Conservation (phyloP, 257 asterid species). For the Solanum sejunctum region DNA sequence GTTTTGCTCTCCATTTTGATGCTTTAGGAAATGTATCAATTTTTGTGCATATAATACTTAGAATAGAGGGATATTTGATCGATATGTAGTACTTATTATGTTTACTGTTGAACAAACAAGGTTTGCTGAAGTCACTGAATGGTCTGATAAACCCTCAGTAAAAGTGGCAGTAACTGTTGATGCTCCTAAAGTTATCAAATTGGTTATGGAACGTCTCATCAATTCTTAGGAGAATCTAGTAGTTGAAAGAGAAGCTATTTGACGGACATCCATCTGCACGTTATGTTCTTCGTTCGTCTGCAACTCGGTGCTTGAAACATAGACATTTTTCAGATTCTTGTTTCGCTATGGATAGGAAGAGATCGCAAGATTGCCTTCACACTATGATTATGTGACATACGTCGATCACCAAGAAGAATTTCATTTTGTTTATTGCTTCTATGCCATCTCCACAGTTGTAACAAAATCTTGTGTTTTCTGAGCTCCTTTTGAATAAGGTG, state of each 20-base stretch:
- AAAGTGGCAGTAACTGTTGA: constrained; percentile 94
- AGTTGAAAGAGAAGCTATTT: background rate
- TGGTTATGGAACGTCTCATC: constrained; percentile 87
- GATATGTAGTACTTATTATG: background rate
- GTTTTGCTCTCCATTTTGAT: background rate
- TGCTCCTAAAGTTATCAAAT: constrained; percentile 57
- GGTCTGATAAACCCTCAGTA: constrained; percentile 73
- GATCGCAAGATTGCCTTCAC: background rate
- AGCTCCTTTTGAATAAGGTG: background rate
- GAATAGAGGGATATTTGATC: background rate
- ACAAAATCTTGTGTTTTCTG: background rate
- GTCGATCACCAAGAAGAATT: background rate
- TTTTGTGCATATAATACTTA: background rate
- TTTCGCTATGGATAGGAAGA: background rate
- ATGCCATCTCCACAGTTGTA: background rate
- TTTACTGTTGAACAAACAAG: constrained; percentile 15
- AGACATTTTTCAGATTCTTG: background rate
- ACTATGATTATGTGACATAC: background rate
- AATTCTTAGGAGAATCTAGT: constrained; percentile 20
- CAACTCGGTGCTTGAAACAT: background rate
- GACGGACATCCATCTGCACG: background rate
- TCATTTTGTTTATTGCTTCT: background rate
- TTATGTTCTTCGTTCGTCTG: background rate
- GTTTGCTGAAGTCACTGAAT: constrained; percentile 71
- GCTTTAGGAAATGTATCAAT: background rate